Evolutionary conservation across 306 rosid species (phyloP).

Genomic region (Vachellia pachyceras): DNA sequence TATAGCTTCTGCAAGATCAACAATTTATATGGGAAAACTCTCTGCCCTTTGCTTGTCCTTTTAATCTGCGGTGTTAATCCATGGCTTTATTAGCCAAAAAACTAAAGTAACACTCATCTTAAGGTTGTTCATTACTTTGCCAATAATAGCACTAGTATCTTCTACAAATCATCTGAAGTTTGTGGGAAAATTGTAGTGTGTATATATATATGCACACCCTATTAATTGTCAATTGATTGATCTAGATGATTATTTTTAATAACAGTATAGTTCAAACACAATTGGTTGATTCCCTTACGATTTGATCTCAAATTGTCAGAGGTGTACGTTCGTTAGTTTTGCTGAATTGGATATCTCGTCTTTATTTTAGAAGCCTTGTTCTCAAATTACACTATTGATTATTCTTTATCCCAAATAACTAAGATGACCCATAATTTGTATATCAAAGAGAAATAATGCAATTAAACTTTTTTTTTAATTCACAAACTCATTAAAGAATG

Average conservation of each 20-base stretch:
- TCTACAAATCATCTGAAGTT: not conserved
- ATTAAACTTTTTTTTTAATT: not conserved
- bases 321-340: not conserved
- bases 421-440: not conserved
- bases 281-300: not conserved
- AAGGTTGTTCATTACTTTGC: not conserved
- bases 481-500: not conserved
- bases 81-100: not conserved
- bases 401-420: not conserved
- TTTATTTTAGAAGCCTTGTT: not conserved
- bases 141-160: not conserved
- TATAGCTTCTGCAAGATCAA: not conserved
- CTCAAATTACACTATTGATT: not conserved
- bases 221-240: not conserved
- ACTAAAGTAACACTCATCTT: not conserved
- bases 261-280: not conserved
- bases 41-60: not conserved
- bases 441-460: not conserved
- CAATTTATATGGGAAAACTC: not conserved
- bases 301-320: not conserved
- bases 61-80: not conserved
- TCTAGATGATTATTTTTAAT: not conserved
- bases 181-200: not conserved
- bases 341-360: not conserved
- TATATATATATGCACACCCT: too few relatives aligned